These are phyloP conservation scores for Phaeomoniella chlamydospora DNA, from an alignment of 2,329 filamentous ascomycete genomes.

Conservation along the genomic window DNA sequence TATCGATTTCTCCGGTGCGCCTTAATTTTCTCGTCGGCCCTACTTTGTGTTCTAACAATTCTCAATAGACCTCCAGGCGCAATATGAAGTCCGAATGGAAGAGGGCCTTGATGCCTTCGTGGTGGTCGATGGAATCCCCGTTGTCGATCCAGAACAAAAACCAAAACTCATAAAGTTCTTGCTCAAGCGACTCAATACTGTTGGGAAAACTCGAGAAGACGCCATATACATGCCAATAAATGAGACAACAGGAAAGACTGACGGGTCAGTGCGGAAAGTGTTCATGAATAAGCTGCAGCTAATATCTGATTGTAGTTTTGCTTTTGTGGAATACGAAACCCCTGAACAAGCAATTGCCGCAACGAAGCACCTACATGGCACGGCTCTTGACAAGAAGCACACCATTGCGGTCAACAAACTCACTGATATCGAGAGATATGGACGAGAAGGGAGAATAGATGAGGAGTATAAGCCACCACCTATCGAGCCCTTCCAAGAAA, in stretches of 20 bases:
- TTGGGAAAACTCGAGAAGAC: constrained; percentile 75
- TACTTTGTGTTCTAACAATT: background rate
- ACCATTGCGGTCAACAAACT: constrained; percentile 93
- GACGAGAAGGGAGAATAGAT: constrained; percentile 81
- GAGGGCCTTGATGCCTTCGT: constrained; percentile 94
- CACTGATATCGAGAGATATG: constrained; percentile 93
- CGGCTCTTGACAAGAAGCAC: constrained; percentile 92
- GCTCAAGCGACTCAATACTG: constrained; percentile 77
- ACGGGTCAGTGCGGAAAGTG: constrained; percentile 47
- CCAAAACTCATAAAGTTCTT: constrained; percentile 93
- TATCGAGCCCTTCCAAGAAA: constrained; percentile 74
- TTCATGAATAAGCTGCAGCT: constrained; percentile 7
- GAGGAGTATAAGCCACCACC: constrained; percentile 76
- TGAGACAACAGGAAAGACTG: constrained; percentile 61
- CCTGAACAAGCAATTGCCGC: constrained; percentile 80
- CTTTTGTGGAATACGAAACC: constrained; percentile 92
- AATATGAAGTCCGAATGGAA: constrained; percentile 91
- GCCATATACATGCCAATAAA: constrained; percentile 87
- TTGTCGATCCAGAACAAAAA: constrained; percentile 80
- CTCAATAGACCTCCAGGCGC: constrained; percentile 62
- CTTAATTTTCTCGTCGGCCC: too few relatives aligned
- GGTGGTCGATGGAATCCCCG: constrained; percentile 83
- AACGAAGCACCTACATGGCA: constrained; percentile 73
- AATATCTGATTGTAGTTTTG: constrained; percentile 48
- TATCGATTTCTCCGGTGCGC: constrained; percentile 69